Percentiles rank a stretch among this genome's conserved stretches.
Conservation (phyloP, 768 basidiomycete species). For the Lepiota brunneoincarnata region DNA sequence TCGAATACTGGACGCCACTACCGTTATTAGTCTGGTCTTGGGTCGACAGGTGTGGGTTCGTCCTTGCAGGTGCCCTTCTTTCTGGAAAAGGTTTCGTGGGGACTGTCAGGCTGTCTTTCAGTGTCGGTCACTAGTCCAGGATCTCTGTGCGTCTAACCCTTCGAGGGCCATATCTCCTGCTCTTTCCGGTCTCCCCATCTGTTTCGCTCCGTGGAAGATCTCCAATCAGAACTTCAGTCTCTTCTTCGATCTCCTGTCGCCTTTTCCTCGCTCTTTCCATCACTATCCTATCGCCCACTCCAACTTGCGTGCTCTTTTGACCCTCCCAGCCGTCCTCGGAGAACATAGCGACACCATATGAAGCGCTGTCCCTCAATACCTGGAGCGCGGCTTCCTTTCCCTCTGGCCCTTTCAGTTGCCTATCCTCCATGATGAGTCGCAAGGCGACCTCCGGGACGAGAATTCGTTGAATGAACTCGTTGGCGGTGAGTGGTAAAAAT, state of each 20-base stretch:
- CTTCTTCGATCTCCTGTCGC: constrained; percentile 46
- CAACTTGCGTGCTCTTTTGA: constrained; percentile 19
- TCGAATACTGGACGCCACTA: background rate
- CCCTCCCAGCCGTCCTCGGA: constrained; percentile 55
- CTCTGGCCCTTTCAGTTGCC: constrained; percentile 36
- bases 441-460: constrained; percentile 89
- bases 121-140: background rate
- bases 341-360: constrained; percentile 86
- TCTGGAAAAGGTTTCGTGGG: background rate
- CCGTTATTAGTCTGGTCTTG: background rate
- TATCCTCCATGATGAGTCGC: constrained; percentile 80
- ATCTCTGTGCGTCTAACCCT: constrained; percentile 6
- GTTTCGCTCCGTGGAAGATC: background rate
- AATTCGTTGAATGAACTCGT: constrained; percentile 78
- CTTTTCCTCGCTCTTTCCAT: constrained; percentile 54
- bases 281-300: constrained; percentile 47
- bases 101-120: background rate
- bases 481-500: constrained; percentile 63
- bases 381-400: constrained; percentile 44
- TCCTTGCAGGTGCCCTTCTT: background rate
- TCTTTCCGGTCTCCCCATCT: constrained; percentile 4
- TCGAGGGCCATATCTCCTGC: background rate
- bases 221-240: constrained; percentile 26
- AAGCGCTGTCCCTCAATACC: constrained; percentile 71
- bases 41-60: background rate